Percentiles rank a stretch among this genome's conserved stretches.
These are phyloP conservation scores for Globisporangium viniferum DNA, from an alignment of 352 stramenopile genomes.

Conservation along the genomic window DNA sequence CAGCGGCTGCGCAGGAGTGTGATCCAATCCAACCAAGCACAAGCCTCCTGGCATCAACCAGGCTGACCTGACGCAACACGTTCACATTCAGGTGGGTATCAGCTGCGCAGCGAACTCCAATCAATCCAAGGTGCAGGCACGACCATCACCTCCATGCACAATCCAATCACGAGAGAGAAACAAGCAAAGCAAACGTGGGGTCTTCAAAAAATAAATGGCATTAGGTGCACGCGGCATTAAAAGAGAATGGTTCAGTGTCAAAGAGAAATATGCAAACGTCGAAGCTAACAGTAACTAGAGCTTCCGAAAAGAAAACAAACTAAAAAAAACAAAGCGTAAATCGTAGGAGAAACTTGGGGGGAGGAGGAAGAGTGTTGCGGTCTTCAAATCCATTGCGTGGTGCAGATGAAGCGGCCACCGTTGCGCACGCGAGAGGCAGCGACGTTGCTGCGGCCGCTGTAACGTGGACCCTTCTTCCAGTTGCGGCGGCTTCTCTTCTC, in stretches of 20 bases:
- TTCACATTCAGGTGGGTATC: background rate
- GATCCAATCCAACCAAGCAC: background rate
- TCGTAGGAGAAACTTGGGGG: slow-evolving; percentile 6
- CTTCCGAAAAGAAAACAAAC: slow-evolving; percentile 16
- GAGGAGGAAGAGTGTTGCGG: background rate
- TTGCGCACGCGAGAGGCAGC: slow-evolving; percentile 78
- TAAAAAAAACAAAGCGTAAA: slow-evolving; percentile 19
- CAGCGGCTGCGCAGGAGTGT: background rate
- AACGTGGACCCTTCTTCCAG: slow-evolving; percentile 81
- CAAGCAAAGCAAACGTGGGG: background rate
- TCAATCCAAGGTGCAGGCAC: background rate
- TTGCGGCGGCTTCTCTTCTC: slow-evolving; percentile 81
- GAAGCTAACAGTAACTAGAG: slow-evolving; percentile 7
- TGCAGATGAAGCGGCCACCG: slow-evolving; percentile 80
- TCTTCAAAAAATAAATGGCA: slow-evolving; percentile 17
- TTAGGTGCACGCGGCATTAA: slow-evolving; percentile 11
- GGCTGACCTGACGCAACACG: background rate
- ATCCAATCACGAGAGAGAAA: background rate
- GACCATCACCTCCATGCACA: too few relatives aligned
- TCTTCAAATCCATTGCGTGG: slow-evolving; percentile 74
- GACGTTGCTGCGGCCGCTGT: slow-evolving; percentile 75
- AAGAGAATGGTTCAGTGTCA: slow-evolving; percentile 24
- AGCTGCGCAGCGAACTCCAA: background rate
- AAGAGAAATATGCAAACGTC: slow-evolving; percentile 18
- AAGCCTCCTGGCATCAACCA: background rate